A percentile compares a stretch with the other conserved stretches of the same genome.
phyloP scores from a whole-genome alignment of 495 filamentous ascomycete genomes.

The Lasiosphaeris hirsuta region DNA sequence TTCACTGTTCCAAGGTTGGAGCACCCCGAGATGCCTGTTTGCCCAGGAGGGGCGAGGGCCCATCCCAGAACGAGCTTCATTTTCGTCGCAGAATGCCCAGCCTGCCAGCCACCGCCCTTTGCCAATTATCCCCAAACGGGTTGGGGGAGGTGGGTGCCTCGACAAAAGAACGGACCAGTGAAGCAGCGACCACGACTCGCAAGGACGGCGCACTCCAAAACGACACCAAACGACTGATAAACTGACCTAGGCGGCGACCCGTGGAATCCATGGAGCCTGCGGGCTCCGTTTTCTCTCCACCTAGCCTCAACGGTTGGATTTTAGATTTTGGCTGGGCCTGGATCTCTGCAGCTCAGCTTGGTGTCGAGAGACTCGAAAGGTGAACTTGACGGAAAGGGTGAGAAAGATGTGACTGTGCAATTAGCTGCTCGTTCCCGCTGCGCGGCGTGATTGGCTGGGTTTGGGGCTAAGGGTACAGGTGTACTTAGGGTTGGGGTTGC shows the following conservation, averaged over 20 bases:
- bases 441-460: constrained; percentile 11
- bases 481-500: constrained; percentile 33
- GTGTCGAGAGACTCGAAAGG: background rate
- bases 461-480: constrained; percentile 14
- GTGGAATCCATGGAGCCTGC: too few relatives aligned
- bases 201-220: background rate
- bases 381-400: background rate
- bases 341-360: too few relatives aligned
- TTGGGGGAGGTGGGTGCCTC: background rate
- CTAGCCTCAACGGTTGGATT: too few relatives aligned
- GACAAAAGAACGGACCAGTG: too few relatives aligned
- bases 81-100: background rate
- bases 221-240: too few relatives aligned
- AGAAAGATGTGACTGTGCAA: constrained; percentile 5
- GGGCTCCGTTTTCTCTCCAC: too few relatives aligned
- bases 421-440: constrained; percentile 7
- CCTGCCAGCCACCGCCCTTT: constrained; percentile 1
- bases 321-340: too few relatives aligned
- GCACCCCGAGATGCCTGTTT: too few relatives aligned
- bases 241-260: too few relatives aligned
- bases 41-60: background rate
- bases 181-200: background rate
- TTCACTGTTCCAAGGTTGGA: too few relatives aligned
- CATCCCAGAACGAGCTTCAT: background rate
- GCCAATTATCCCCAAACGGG: constrained; percentile 2